These are phyloP conservation scores for Leishmania arabica DNA, from an alignment of 208 protist genomes.

Conservation along the genomic window DNA sequence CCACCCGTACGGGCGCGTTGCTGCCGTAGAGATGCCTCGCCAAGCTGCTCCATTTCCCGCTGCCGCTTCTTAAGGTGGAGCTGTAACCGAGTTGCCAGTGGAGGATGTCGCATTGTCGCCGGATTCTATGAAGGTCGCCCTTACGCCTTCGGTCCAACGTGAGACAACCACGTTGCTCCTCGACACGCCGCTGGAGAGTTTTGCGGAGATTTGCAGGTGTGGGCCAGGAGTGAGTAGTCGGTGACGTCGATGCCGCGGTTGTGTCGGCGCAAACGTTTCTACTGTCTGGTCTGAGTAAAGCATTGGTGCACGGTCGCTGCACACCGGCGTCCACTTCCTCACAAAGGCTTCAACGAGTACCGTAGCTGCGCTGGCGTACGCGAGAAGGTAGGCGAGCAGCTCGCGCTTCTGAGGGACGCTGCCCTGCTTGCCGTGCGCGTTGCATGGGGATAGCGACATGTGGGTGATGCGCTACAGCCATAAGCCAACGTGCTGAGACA, in stretches of 20 bases:
- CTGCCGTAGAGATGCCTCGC: not conserved
- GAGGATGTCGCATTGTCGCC: not conserved
- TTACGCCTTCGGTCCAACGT: not conserved
- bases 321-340: constrained; percentile 58
- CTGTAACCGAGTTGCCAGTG: not conserved
- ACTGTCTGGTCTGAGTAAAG: constrained; percentile 49
- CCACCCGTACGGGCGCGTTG: not conserved
- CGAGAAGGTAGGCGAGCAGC: constrained; percentile 34
- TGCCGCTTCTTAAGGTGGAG: not conserved
- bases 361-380: constrained; percentile 66
- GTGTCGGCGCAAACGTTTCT: constrained; percentile 44
- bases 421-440: constrained; percentile 51
- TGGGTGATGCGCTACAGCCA: constrained; percentile 62
- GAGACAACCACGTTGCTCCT: not conserved
- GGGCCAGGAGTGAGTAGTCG: constrained; percentile 42
- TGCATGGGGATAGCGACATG: constrained; percentile 75
- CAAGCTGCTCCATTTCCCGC: not conserved
- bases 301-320: constrained; percentile 56
- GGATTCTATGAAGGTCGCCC: constrained; percentile 1
- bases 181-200: constrained; percentile 40
- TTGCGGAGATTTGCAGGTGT: constrained; percentile 37
- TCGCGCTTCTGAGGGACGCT: constrained; percentile 48
- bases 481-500: constrained; percentile 58
- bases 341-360: constrained; percentile 52
- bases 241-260: constrained; percentile 29